Evolutionary conservation across 2,329 filamentous ascomycete genomes (phyloP).

Genomic region (Beauveria sp.): DNA sequence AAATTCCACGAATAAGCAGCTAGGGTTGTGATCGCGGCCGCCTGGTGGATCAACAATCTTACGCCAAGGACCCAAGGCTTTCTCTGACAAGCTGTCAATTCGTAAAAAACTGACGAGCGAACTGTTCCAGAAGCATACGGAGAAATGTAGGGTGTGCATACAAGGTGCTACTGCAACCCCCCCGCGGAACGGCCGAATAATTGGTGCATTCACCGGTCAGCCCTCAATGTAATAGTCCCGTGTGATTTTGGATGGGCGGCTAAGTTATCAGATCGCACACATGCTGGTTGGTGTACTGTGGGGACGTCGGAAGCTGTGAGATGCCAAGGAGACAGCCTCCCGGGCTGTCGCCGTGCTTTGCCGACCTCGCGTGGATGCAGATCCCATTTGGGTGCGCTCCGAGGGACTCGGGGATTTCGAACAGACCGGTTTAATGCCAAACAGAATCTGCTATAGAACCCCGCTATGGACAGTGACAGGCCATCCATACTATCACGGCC

Average conservation of each 20-base stretch:
- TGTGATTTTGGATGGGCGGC: background rate
- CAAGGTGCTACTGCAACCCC: background rate
- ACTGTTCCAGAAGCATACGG: background rate
- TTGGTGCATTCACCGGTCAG: too few species aligned
- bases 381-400: background rate
- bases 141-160: too few species aligned
- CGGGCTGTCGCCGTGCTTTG: background rate
- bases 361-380: background rate
- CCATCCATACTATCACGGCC: too few species aligned
- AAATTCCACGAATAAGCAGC: slow-evolving; percentile 1
- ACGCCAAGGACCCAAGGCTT: slow-evolving; percentile 1
- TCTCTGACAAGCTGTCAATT: too few species aligned
- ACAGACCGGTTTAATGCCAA: too few species aligned
- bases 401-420: too few species aligned
- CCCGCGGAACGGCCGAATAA: too few species aligned
- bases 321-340: background rate
- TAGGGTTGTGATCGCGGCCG: background rate
- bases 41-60: slow-evolving; percentile 7
- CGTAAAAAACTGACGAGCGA: background rate
- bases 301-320: background rate
- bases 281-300: background rate
- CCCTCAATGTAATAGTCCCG: background rate
- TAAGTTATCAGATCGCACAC: background rate
- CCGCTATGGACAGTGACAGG: too few species aligned
- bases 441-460: too few species aligned